Evolutionary conservation across 495 filamentous ascomycete species (phyloP), one percentile per base, ranked within the genome.

Genomic region (Aspergillus heteromorphus): DNA sequence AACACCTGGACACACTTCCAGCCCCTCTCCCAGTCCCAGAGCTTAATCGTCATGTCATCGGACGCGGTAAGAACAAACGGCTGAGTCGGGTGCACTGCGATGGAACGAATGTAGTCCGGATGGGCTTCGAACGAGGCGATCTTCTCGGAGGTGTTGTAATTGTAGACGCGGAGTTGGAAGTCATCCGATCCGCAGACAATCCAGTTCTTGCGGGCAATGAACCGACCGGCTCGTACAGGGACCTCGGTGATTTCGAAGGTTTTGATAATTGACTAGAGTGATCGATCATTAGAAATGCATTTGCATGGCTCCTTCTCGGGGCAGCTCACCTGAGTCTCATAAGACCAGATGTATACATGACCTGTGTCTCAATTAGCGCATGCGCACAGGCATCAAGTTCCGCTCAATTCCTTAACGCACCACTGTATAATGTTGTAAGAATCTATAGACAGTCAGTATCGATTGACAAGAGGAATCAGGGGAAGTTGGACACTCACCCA

Each of bases 211-310:
- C 93, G 82, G 61, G 95, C 90, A 68, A 98, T 83, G 72, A 98
- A 98, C 56, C 95, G 89, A 63, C 93, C 93, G 40, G 95, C 95
- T 72, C 93, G 87, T 48, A 97, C 93, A 56, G 93, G 93, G 47
- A 99, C 93, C 83, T 99, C 93, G 66, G 92, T 96, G 53, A 99
- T 86, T 77, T 99, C 95, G 75, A 99, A 99, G 14, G 95, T 96
- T 78, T 97, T 97, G 71, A 99, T 89, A 57, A 99, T 91, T 25
- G 90, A 87, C 79, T 87, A 62, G 14, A 51, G 13, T 53, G 0
- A 49, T 10, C 5, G 2, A 23, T 34, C 18, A 20, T 64, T 13
- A 62, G 64, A 8, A 54, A n/a, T 21, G 42, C 27, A 43, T 53
- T 4, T 18, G 17, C n/a, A 4, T 6, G 14, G 10, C 6, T 16